phyloP scores from a whole-genome alignment of 345 rosid species.

The Acer saccharum region DNA sequence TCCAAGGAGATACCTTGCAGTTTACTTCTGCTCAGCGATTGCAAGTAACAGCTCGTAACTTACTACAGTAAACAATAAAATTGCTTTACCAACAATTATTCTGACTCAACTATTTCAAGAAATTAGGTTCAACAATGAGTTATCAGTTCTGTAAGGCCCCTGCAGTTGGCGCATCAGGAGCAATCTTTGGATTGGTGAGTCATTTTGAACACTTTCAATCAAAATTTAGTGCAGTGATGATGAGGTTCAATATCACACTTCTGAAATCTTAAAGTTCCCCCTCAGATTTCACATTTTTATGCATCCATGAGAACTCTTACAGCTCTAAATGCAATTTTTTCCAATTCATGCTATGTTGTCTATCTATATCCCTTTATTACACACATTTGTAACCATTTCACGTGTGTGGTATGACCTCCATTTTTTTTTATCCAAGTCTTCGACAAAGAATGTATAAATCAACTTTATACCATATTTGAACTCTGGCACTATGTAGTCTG shows the following conservation, averaged over 20 bases:
- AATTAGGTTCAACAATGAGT: slow-evolving; percentile 79
- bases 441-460: background rate
- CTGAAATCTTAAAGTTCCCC: background rate
- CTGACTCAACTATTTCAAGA: slow-evolving; percentile 40
- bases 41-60: slow-evolving; percentile 62
- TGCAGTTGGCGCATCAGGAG: slow-evolving; percentile 93
- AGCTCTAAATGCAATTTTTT: background rate
- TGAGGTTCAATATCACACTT: background rate
- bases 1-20: slow-evolving; percentile 71
- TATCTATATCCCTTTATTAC: background rate
- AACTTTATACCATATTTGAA: background rate
- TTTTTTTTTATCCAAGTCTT: background rate
- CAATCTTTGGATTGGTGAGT: slow-evolving; percentile 85
- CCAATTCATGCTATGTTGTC: background rate
- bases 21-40: slow-evolving; percentile 78
- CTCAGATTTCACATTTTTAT: background rate
- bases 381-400: background rate
- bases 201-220: slow-evolving; percentile 12
- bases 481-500: background rate
- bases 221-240: background rate
- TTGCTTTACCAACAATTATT: slow-evolving; percentile 23
- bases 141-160: slow-evolving; percentile 70
- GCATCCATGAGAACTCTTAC: background rate
- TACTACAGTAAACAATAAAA: slow-evolving; percentile 15
- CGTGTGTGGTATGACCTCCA: background rate